Evolutionary conservation across 2,329 filamentous ascomycete species (phyloP).

Genomic region (Lasiodiplodia citricola): DNA sequence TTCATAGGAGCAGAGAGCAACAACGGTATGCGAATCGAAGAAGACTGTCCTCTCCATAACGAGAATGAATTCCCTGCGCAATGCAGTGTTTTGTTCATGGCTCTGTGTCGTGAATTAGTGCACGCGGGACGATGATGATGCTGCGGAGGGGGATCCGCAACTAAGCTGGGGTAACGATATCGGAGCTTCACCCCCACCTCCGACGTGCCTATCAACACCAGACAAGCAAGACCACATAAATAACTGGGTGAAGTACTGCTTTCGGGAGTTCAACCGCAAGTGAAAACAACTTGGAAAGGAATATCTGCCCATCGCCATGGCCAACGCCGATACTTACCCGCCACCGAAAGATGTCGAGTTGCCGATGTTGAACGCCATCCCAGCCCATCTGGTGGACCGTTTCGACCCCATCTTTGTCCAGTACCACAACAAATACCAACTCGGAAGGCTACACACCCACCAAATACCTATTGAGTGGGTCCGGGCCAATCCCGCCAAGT

Average conservation of each 20-base stretch:
- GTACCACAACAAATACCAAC: constrained; percentile 21
- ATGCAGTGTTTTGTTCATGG: neutral
- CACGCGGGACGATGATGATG: neutral
- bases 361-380: constrained; percentile 23
- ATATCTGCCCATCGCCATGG: neutral
- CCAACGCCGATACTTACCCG: constrained; percentile 15
- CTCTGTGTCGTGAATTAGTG: neutral
- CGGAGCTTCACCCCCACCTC: constrained; percentile 12
- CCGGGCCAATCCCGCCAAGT: constrained; percentile 21
- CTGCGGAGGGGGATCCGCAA: neutral
- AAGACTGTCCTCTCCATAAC: neutral
- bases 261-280: neutral
- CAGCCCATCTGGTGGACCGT: constrained; percentile 8
- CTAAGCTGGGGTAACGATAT: neutral
- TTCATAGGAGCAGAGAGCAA: neutral
- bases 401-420: constrained; percentile 25
- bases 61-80: neutral
- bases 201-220: neutral
- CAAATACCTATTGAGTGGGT: constrained; percentile 24
- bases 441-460: constrained; percentile 23
- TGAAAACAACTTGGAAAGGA: neutral
- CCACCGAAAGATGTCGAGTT: constrained; percentile 8
- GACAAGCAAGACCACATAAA: neutral
- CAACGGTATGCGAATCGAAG: neutral
- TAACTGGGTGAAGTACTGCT: neutral